phyloP scores from a whole-genome alignment of 2,329 filamentous ascomycete species.

The Colletotrichum brevisporum region DNA sequence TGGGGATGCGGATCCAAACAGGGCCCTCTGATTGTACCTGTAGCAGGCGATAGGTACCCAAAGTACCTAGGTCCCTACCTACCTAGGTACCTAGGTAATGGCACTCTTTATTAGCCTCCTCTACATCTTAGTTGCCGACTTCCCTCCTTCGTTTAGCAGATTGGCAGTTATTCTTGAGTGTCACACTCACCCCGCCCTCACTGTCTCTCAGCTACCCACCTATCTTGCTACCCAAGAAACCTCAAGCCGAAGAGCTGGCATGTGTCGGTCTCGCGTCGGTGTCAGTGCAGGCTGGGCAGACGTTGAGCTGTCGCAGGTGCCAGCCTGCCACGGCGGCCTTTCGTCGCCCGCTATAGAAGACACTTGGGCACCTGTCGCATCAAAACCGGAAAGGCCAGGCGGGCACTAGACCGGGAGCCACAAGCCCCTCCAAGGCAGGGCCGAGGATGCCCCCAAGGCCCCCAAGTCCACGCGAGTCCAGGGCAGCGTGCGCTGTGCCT shows the following conservation, averaged over 20 bases:
- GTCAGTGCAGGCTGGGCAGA: slow-evolving; percentile 14
- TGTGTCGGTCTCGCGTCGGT: not conserved
- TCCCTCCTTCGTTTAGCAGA: too few species aligned
- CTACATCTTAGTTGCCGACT: too few species aligned
- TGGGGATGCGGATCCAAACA: not conserved
- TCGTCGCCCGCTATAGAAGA: slow-evolving; percentile 1
- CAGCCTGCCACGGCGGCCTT: not conserved
- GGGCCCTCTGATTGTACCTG: not conserved
- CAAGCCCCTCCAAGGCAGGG: not conserved
- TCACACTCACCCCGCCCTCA: too few species aligned
- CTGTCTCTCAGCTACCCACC: too few species aligned
- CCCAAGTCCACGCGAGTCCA: not conserved
- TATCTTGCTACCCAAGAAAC: too few species aligned
- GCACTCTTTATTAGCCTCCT: too few species aligned
- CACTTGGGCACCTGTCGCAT: not conserved
- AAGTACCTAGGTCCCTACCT: not conserved
- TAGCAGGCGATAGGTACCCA: not conserved
- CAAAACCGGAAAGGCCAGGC: slow-evolving; percentile 21
- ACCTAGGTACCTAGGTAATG: not conserved
- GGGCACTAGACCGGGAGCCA: not conserved
- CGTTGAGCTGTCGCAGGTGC: slow-evolving; percentile 13
- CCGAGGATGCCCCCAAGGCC: not conserved
- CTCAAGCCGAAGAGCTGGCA: too few species aligned
- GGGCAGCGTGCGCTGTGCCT: not conserved
- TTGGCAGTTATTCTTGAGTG: too few species aligned